Conservation (phyloP, 345 rosid genomes). For the Euphorbia peplus region DNA sequence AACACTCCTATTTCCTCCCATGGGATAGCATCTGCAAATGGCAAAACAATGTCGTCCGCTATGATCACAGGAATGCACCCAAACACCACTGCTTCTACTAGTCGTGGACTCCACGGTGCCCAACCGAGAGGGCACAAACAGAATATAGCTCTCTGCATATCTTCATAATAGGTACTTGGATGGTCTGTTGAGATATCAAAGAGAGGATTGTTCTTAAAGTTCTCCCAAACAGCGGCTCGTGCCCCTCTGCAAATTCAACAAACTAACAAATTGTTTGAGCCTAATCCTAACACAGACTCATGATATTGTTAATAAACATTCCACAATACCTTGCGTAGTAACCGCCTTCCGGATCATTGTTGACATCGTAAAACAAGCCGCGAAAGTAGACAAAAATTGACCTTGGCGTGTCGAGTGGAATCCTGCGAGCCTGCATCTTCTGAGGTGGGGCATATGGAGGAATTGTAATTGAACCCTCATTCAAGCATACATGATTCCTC, state of each 20-base stretch:
- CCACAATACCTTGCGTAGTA: constrained; percentile 82
- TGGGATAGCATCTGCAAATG: constrained; percentile 97
- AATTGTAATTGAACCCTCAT: constrained; percentile 85
- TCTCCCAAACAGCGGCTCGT: constrained; percentile 98
- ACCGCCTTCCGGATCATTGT: constrained; percentile 97
- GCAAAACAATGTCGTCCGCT: constrained; percentile 90
- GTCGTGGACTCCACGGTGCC: constrained; percentile 99
- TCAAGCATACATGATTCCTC: constrained; percentile 85
- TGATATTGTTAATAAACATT: neutral
- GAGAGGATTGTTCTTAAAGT: constrained; percentile 85
- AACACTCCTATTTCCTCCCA: constrained; percentile 98
- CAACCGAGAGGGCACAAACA: constrained; percentile 95
- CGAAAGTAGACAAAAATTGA: constrained; percentile 96
- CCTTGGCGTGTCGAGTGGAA: constrained; percentile 69
- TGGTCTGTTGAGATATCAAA: constrained; percentile 96
- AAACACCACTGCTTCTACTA: constrained; percentile 97
- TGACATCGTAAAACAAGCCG: constrained; percentile 87
- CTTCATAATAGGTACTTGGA: constrained; percentile 92
- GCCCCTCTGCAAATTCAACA: constrained; percentile 62
- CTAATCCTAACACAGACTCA: neutral
- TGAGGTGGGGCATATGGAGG: constrained; percentile 98
- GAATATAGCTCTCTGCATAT: constrained; percentile 92
- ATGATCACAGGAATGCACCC: constrained; percentile 97
- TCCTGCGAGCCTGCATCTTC: constrained; percentile 82
- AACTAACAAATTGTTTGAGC: no score